Conservation (phyloP, 805 yeast species). For the Candida montana region DNA sequence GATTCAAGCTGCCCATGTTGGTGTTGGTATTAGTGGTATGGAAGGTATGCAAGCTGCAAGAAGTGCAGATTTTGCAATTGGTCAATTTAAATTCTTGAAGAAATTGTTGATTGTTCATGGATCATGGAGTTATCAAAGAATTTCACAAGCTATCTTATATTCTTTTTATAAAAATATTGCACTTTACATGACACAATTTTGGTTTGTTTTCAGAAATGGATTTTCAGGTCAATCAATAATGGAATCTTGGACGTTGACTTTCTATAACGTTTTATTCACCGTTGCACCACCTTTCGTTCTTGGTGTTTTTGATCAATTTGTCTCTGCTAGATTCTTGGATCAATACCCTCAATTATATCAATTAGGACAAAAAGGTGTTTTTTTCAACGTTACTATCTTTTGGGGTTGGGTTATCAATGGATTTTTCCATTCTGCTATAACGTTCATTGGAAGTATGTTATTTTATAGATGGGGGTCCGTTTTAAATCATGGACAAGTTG, state of each 20-base stretch:
- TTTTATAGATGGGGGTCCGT: slow-evolving; percentile 67
- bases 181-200: slow-evolving; percentile 94
- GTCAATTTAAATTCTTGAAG: slow-evolving; percentile 84
- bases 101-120: slow-evolving; percentile 91
- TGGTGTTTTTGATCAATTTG: slow-evolving; percentile 96
- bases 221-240: slow-evolving; percentile 93
- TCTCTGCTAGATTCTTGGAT: slow-evolving; percentile 81
- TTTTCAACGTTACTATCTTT: slow-evolving; percentile 85
- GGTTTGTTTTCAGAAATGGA: slow-evolving; percentile 92
- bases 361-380: slow-evolving; percentile 82
- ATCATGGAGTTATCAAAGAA: slow-evolving; percentile 94
- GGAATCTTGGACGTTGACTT: slow-evolving; percentile 97
- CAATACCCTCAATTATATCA: slow-evolving; percentile 91
- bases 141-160: slow-evolving; percentile 86
- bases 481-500: slow-evolving; percentile 59
- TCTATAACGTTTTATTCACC: slow-evolving; percentile 90
- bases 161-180: slow-evolving; percentile 96
- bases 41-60: slow-evolving; percentile 99
- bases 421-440: slow-evolving; percentile 84
- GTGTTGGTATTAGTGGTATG: slow-evolving; percentile 98
- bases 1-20: slow-evolving; percentile 99
- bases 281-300: slow-evolving; percentile 93
- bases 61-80: slow-evolving; percentile 95
- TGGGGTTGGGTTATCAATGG: slow-evolving; percentile 99
- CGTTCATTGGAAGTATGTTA: slow-evolving; percentile 65